A percentile compares a stretch with the other conserved stretches of the same genome.
Evolutionary conservation across 1,284 basidiomycete species (phyloP).

Genomic region (Tylopilus orsonianus): DNA sequence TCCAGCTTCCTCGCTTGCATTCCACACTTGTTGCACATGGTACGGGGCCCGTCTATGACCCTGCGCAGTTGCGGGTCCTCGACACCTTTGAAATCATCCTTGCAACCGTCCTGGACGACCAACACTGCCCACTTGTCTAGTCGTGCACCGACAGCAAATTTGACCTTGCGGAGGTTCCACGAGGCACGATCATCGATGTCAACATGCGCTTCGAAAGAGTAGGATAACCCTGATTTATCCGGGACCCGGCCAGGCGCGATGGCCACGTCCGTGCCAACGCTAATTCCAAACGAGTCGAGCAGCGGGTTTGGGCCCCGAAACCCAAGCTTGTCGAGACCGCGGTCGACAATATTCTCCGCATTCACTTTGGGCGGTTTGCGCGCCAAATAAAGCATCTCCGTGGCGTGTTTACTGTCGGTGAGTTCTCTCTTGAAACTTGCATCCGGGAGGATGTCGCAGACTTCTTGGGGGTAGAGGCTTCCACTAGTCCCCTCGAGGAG

Average conservation of each 20-base stretch:
- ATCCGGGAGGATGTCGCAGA: conserved; percentile 68
- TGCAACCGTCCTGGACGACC: conserved; percentile 56
- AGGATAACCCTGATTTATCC: conserved; percentile 55
- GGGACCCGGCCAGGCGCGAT: conserved; percentile 73
- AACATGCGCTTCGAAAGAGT: conserved; percentile 44
- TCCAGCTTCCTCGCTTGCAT: conserved; percentile 39
- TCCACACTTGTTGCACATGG: conserved; percentile 60
- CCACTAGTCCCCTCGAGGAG: conserved; percentile 64
- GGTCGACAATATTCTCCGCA: conserved; percentile 52
- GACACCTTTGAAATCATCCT: conserved; percentile 38
- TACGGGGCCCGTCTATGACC: conserved; percentile 47
- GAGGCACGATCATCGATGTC: conserved; percentile 54
- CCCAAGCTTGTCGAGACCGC: conserved; percentile 61
- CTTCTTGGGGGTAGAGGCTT: conserved; percentile 62
- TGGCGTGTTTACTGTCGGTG: conserved; percentile 58
- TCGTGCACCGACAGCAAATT: conserved; percentile 54
- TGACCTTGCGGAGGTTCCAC: conserved; percentile 68
- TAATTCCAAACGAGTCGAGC: conserved; percentile 55
- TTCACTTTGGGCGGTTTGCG: conserved; percentile 69
- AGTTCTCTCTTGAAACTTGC: conserved; percentile 73
- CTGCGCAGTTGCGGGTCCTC: conserved; percentile 49
- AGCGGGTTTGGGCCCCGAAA: conserved; percentile 49
- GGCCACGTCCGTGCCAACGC: conserved; percentile 63
- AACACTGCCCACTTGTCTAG: conserved; percentile 64
- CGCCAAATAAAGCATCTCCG: conserved; percentile 65